A percentile compares a stretch with the other conserved stretches of the same genome.
These are phyloP conservation scores for Chytridium lagenaria DNA, from an alignment of 371 early-diverging fungal species.

Conservation along the genomic window DNA sequence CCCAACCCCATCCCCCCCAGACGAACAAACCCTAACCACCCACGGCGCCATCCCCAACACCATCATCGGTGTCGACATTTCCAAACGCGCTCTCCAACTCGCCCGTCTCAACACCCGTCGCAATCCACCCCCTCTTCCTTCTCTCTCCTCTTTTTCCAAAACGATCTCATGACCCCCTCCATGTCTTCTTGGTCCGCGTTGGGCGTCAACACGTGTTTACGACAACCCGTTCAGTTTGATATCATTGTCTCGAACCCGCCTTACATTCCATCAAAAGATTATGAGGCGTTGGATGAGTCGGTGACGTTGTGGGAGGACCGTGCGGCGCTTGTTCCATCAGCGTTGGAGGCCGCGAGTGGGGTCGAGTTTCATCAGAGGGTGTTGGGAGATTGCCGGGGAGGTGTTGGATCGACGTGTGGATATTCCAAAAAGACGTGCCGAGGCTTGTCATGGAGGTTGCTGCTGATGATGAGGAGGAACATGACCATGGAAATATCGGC, in stretches of 20 bases:
- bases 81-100: conserved; percentile 55
- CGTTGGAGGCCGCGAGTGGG: conserved; percentile 59
- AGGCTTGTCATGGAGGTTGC: conserved; percentile 83
- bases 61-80: conserved; percentile 63
- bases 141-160: conserved; percentile 45
- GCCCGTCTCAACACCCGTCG: conserved; percentile 57
- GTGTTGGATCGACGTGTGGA: conserved; percentile 30
- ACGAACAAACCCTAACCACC: not conserved
- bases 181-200: not conserved
- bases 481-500: too few species aligned
- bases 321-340: conserved; percentile 72
- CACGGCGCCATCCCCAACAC: conserved; percentile 10
- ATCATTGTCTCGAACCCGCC: conserved; percentile 91
- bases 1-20: not conserved
- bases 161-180: conserved; percentile 51
- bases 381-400: conserved; percentile 19
- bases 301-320: conserved; percentile 88
- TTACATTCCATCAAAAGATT: conserved; percentile 80
- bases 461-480: conserved; percentile 51
- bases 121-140: conserved; percentile 10
- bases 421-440: conserved; percentile 53
- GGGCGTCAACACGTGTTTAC: conserved; percentile 1
- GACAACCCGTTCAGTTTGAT: conserved; percentile 51
- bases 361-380: conserved; percentile 68
- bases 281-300: conserved; percentile 65